Conservation (phyloP, 2,329 filamentous ascomycete species). For the Pleomassaria siparia region DNA sequence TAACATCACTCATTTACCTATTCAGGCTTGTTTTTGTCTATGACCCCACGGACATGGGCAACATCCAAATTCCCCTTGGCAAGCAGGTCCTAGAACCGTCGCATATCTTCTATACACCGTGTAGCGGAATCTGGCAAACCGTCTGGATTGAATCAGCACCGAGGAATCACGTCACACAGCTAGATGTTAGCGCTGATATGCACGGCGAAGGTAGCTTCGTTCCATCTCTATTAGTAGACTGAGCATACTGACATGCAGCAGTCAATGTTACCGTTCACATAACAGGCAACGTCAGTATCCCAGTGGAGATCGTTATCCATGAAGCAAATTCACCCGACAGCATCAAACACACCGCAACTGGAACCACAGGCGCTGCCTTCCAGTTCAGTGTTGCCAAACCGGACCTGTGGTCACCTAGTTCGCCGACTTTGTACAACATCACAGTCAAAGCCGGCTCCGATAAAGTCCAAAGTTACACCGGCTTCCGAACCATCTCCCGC, state of each 20-base stretch:
- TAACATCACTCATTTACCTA: no score
- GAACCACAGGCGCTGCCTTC: constrained; percentile 54
- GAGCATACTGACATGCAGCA: constrained; percentile 29
- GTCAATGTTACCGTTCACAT: constrained; percentile 60
- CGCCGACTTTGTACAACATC: constrained; percentile 66
- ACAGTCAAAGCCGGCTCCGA: constrained; percentile 58
- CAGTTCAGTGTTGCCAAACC: constrained; percentile 58
- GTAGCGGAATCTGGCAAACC: constrained; percentile 73
- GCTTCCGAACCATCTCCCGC: constrained; percentile 65
- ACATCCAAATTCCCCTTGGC: constrained; percentile 63
- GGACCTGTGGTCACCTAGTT: constrained; percentile 65
- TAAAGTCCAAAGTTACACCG: constrained; percentile 64
- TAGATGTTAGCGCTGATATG: constrained; percentile 59
- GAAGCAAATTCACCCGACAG: constrained; percentile 38
- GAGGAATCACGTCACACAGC: constrained; percentile 56
- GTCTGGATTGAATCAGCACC: constrained; percentile 71
- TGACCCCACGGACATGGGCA: constrained; percentile 64
- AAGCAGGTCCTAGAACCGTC: constrained; percentile 60
- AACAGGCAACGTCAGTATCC: constrained; percentile 37
- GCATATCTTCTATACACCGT: constrained; percentile 72
- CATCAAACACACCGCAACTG: constrained; percentile 49
- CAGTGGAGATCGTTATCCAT: constrained; percentile 44
- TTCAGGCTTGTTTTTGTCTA: constrained; percentile 63
- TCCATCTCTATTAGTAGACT: not conserved
- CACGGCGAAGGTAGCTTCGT: constrained; percentile 32